Evolutionary conservation across 2,329 filamentous ascomycete species (phyloP).

Genomic region (Colletotrichum higginsianum): DNA sequence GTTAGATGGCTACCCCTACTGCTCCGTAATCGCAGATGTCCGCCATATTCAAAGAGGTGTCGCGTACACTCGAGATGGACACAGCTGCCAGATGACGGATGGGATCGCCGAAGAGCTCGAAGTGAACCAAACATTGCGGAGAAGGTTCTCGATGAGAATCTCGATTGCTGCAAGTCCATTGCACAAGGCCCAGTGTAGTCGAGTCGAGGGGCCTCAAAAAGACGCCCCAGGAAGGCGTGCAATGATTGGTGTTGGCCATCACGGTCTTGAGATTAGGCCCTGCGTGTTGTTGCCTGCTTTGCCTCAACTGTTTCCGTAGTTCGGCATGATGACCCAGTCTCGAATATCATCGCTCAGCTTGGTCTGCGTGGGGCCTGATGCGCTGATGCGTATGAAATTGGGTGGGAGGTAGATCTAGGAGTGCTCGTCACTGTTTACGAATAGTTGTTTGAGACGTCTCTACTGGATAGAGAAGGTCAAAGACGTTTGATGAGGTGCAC

Average conservation of each 20-base stretch:
- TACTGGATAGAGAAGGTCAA: neutral
- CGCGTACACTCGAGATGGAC: no score
- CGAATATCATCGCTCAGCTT: neutral
- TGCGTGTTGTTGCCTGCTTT: neutral
- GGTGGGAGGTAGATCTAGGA: neutral
- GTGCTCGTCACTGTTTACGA: slow-evolving; percentile 2
- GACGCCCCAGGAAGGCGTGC: neutral
- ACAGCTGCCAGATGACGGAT: slow-evolving; percentile 20
- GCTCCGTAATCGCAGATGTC: neutral
- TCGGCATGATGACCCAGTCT: neutral
- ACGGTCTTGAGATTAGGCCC: neutral
- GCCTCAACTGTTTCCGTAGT: neutral
- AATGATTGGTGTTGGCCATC: neutral
- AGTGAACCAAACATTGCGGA: slow-evolving; percentile 1
- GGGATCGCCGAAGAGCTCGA: slow-evolving; percentile 11
- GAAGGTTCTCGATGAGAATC: slow-evolving; percentile 1
- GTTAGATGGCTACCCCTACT: neutral
- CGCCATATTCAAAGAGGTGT: neutral
- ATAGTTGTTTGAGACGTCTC: neutral
- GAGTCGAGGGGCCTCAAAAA: slow-evolving; percentile 2
- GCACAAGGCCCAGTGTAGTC: neutral
- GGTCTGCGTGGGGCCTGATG: neutral
- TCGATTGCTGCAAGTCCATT: slow-evolving; percentile 1
- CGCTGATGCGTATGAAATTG: neutral
- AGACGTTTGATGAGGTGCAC: neutral